Conservation (phyloP, 805 yeast genomes). For the Teunomyces kruisii region DNA sequence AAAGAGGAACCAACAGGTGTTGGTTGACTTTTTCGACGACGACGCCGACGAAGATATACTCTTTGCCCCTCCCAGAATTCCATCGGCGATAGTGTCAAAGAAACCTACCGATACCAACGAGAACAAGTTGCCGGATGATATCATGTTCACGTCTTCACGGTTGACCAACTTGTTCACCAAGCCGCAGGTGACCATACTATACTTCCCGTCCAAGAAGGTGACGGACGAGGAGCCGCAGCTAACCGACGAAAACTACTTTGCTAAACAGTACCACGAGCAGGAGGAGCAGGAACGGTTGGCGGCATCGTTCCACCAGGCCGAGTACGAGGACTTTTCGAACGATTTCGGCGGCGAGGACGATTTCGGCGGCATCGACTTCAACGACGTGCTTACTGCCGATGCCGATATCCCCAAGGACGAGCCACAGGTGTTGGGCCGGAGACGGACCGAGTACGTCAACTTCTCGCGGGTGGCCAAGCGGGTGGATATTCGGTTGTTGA, state of each 20-base stretch:
- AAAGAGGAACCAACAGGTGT: constrained; percentile 21
- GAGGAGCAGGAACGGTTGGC: constrained; percentile 38
- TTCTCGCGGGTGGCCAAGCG: constrained; percentile 74
- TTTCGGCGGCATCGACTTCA: constrained; percentile 42
- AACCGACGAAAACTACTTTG: constrained; percentile 75
- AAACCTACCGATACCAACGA: constrained; percentile 24
- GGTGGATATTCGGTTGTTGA: constrained; percentile 71
- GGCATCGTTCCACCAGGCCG: constrained; percentile 39
- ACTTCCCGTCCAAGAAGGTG: constrained; percentile 12
- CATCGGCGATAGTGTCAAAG: constrained; percentile 18
- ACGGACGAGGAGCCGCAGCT: constrained; percentile 26
- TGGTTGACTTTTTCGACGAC: constrained; percentile 34
- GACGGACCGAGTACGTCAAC: constrained; percentile 45
- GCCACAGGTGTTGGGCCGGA: constrained; percentile 19
- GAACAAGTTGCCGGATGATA: constrained; percentile 69
- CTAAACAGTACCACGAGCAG: constrained; percentile 52
- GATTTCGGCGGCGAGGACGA: constrained; percentile 35
- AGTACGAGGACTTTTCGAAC: constrained; percentile 38
- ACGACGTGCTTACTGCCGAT: constrained; percentile 36
- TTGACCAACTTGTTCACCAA: constrained; percentile 68
- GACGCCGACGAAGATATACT: constrained; percentile 32
- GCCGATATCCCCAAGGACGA: constrained; percentile 11
- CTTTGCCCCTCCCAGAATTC: constrained; percentile 33
- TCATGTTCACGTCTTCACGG: constrained; percentile 65
- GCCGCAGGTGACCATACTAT: constrained; percentile 48